Percentiles rank a stretch among this genome's conserved stretches.
These are phyloP conservation scores for Ceriops zippeliana DNA, from an alignment of 345 rosid genomes.

Conservation along the genomic window DNA sequence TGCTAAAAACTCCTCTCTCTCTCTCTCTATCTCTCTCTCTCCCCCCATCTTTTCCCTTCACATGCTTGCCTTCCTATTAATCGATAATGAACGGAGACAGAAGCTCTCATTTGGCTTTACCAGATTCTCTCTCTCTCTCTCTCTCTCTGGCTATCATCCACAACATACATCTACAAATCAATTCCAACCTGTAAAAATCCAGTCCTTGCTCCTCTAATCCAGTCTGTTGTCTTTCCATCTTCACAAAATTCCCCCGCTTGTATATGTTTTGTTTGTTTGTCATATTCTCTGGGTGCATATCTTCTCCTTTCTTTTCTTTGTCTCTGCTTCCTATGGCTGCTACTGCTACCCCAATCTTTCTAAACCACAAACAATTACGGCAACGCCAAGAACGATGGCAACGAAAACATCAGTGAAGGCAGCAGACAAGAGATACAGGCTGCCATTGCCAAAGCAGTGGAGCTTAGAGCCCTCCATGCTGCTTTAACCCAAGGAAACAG, in stretches of 20 bases:
- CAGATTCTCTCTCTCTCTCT: conserved; percentile 10
- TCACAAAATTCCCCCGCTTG: background rate
- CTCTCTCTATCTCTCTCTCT: background rate
- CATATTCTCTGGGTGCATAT: conserved; percentile 23
- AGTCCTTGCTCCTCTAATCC: conserved; percentile 17
- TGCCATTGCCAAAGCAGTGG: conserved; percentile 86
- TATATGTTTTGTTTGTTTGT: background rate
- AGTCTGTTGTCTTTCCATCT: conserved; percentile 4
- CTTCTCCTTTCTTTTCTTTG: conserved; percentile 24
- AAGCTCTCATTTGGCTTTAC: conserved; percentile 37
- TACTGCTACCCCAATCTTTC: conserved; percentile 39
- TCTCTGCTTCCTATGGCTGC: conserved; percentile 56
- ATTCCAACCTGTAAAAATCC: conserved; percentile 29
- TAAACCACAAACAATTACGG: conserved; percentile 24
- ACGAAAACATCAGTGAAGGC: background rate
- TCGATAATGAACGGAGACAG: conserved; percentile 37
- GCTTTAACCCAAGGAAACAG: conserved; percentile 62
- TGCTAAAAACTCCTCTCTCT: background rate
- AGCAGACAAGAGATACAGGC: conserved; percentile 60
- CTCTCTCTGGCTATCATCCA: conserved; percentile 33
- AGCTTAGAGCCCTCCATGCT: conserved; percentile 79
- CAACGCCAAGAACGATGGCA: conserved; percentile 32
- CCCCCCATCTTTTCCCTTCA: conserved; percentile 1
- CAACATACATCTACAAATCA: conserved; percentile 24
- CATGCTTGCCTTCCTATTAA: conserved; percentile 20